Conservation (phyloP, 2,329 filamentous ascomycete genomes). For the Aspergillaceae sp. region DNA sequence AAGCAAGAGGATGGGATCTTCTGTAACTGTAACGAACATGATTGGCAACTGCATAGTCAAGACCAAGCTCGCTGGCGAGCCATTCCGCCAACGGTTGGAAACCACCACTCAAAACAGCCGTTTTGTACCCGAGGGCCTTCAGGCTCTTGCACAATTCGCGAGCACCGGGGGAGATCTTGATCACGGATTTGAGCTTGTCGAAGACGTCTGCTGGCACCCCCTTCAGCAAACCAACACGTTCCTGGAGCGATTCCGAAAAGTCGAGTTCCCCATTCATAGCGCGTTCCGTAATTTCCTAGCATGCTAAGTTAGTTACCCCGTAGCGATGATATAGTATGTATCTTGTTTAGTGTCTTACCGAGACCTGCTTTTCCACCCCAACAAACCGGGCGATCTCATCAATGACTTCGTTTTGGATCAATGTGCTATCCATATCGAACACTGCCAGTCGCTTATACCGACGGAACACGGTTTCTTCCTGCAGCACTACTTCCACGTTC, state of each 20-base stretch:
- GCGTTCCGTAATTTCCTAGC: slow-evolving; percentile 68
- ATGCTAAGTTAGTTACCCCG: background rate
- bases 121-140: slow-evolving; percentile 71
- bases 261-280: slow-evolving; percentile 96
- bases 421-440: slow-evolving; percentile 97
- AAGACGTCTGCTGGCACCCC: slow-evolving; percentile 74
- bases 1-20: background rate
- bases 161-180: slow-evolving; percentile 77
- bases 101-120: slow-evolving; percentile 83
- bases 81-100: slow-evolving; percentile 84
- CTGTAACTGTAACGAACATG: slow-evolving; percentile 43
- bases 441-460: slow-evolving; percentile 78
- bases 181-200: slow-evolving; percentile 61
- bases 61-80: slow-evolving; percentile 69
- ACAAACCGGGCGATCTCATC: slow-evolving; percentile 84
- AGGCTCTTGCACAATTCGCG: slow-evolving; percentile 64
- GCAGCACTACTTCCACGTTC: slow-evolving; percentile 77
- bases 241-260: slow-evolving; percentile 74
- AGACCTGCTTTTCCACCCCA: slow-evolving; percentile 72
- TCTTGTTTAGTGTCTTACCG: slow-evolving; percentile 34
- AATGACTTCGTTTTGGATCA: slow-evolving; percentile 96
- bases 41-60: slow-evolving; percentile 86
- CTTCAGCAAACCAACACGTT: slow-evolving; percentile 69
- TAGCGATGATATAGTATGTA: too few relatives aligned
- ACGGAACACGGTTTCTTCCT: slow-evolving; percentile 63